Base-by-base conservation (phyloP, 2,329 filamentous ascomycete species). In the Leptographium radiaticola region DNA sequence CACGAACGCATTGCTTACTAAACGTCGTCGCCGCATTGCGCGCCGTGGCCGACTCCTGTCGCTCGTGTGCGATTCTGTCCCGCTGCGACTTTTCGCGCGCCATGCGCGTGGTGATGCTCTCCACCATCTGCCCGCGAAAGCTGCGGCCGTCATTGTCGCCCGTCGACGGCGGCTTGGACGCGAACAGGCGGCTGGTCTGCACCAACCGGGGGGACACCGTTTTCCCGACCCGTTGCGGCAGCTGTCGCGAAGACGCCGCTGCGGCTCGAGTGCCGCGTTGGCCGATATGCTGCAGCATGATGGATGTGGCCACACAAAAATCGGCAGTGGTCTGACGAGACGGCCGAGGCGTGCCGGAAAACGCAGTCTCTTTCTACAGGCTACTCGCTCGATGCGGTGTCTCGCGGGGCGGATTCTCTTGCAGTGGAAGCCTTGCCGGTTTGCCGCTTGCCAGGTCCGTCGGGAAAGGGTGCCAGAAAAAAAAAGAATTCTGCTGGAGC, bases 81-180 rank as follows among this genome's bases (percentile, higher is more conserved):
- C 71, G 70, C 58, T 77, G 74, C 16, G 65, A 64, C 57, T 68
- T 69, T 60, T 80, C 75, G 42, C 72, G 68, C 52, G 68, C 67
- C 45, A 79, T 69, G 40, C 77, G 74, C 51, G 69, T 65, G 53
- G 68, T 68, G 52, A 77, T 75, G 57, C 75, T 77, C 62, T 76
- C 70, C 42, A 76, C 73, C 63, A 80, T 70, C 63, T 80, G 77
- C 30, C 75, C 75, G 54, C 74, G 71, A 64, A 80, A 80, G 6
- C 62, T 63, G 50, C 57, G 56, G 38, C 59, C 62, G 31, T 59
- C 56, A 40, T 55, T 49, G 18, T 57, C 53, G 12, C 39, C 30
- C 34, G 52, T 33, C 20, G 15, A 20, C 16, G 56, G 55, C 44
- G 56, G 56, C 49, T 56, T 59, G 16, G 58, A 54, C 16, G 58